These are phyloP conservation scores for Fusarium pininemorale DNA, from an alignment of 2,329 filamentous ascomycete species.

Conservation along the genomic window DNA sequence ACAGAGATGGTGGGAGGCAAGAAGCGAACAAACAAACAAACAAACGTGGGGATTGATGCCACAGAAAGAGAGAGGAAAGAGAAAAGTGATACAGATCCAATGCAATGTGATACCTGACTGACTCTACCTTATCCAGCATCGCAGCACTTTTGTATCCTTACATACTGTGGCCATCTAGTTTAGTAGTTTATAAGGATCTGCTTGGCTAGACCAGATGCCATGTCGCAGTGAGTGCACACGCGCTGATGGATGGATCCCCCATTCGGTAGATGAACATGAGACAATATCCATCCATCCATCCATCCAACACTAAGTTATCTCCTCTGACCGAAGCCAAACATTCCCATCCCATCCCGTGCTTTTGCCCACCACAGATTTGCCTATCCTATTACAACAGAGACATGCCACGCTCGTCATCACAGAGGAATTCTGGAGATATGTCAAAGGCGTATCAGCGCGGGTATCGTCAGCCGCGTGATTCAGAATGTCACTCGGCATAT, in stretches of 20 bases:
- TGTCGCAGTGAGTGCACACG: not conserved
- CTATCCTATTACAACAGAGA: not conserved
- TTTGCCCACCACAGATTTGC: not conserved
- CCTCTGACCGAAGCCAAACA: not conserved
- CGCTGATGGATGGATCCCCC: not conserved
- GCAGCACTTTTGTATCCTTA: not conserved
- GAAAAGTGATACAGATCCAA: not conserved
- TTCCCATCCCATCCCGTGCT: not conserved
- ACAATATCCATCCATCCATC: not conserved
- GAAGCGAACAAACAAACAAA: not conserved
- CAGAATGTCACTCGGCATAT: not conserved
- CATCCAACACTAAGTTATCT: not conserved
- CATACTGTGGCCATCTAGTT: not conserved
- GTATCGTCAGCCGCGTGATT: not conserved
- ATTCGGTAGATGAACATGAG: not conserved
- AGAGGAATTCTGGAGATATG: not conserved
- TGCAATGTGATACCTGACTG: not conserved
- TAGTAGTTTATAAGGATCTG: not conserved
- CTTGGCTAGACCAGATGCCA: not conserved
- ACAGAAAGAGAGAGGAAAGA: not conserved
- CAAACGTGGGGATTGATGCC: conserved; percentile 4
- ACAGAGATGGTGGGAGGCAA: conserved; percentile 20
- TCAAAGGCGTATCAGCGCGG: not conserved
- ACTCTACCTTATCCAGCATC: not conserved
- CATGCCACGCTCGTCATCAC: not conserved